Evolutionary conservation across 352 stramenopile genomes (phyloP).

Genomic region (Pythium monospermum): DNA sequence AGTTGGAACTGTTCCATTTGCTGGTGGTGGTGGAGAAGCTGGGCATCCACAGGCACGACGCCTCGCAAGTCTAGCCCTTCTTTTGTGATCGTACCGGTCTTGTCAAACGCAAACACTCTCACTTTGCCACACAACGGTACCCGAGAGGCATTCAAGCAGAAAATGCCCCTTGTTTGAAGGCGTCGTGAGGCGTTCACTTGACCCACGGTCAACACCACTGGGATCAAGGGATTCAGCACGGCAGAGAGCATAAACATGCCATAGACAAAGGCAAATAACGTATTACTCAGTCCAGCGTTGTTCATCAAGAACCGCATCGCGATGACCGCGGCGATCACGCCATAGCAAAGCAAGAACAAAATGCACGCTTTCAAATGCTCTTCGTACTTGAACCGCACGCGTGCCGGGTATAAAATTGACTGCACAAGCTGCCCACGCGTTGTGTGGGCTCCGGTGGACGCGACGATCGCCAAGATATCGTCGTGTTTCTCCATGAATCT

Average conservation of each 20-base stretch:
- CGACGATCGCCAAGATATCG: slow-evolving; percentile 73
- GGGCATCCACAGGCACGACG: slow-evolving; percentile 40
- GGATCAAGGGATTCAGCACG: slow-evolving; percentile 80
- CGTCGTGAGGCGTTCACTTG: slow-evolving; percentile 83
- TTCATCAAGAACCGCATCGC: slow-evolving; percentile 71
- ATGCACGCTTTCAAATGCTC: slow-evolving; percentile 84
- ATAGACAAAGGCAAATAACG: slow-evolving; percentile 59
- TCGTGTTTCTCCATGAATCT: slow-evolving; percentile 26
- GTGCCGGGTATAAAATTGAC: slow-evolving; percentile 80
- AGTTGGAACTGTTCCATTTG: slow-evolving; percentile 27
- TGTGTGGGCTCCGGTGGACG: slow-evolving; percentile 80
- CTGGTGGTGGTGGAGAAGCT: neutral
- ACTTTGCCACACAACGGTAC: slow-evolving; percentile 90
- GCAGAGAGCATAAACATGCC: slow-evolving; percentile 78
- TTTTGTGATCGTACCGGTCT: slow-evolving; percentile 91
- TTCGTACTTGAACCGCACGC: slow-evolving; percentile 91
- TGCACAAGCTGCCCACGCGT: slow-evolving; percentile 80
- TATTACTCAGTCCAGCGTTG: slow-evolving; percentile 69
- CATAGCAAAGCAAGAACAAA: slow-evolving; percentile 71
- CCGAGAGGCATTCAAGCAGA: slow-evolving; percentile 76
- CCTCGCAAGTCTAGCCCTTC: slow-evolving; percentile 83
- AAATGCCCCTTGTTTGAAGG: slow-evolving; percentile 65
- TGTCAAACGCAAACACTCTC: slow-evolving; percentile 89
- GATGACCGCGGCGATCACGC: slow-evolving; percentile 64
- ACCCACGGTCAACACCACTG: slow-evolving; percentile 86